These are phyloP conservation scores for Phytophthora palmivora DNA, from an alignment of 352 stramenopile species.

Conservation along the genomic window DNA sequence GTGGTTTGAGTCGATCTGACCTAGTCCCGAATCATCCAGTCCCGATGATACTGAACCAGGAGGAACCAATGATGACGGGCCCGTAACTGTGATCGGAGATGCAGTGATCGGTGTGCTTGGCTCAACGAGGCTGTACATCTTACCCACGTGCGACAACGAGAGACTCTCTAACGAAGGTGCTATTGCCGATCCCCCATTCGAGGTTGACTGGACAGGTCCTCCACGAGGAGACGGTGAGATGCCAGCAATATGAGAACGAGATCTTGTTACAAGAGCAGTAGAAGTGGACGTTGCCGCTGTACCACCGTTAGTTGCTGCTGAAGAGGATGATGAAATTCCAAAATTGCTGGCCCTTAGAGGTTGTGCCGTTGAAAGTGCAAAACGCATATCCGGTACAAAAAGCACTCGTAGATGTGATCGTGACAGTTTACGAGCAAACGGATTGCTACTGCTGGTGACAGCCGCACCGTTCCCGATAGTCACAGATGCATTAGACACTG, in stretches of 20 bases:
- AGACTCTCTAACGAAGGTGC: conserved; percentile 72
- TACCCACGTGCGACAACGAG: conserved; percentile 76
- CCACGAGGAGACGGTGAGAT: conserved; percentile 34
- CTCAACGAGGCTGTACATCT: conserved; percentile 85
- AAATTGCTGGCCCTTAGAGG: conserved; percentile 55
- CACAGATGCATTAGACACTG: conserved; percentile 35
- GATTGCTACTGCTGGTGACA: conserved; percentile 40
- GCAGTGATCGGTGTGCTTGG: conserved; percentile 68
- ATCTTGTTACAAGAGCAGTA: conserved; percentile 53
- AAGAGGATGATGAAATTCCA: conserved; percentile 37
- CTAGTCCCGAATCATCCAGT: conserved; percentile 43
- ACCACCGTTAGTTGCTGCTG: conserved; percentile 16
- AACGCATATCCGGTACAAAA: conserved; percentile 73
- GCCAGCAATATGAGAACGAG: conserved; percentile 27
- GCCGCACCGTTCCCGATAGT: conserved; percentile 24
- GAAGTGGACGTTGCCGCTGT: conserved; percentile 32
- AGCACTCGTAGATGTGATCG: conserved; percentile 64
- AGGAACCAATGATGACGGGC: conserved; percentile 38
- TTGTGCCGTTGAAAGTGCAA: conserved; percentile 61
- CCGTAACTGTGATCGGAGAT: conserved; percentile 48
- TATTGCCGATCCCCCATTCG: conserved; percentile 22
- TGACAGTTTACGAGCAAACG: conserved; percentile 65
- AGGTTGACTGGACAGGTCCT: conserved; percentile 16
- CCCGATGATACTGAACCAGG: conserved; percentile 38
- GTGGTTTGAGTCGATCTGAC: conserved; percentile 65